Base-by-base conservation (phyloP, 208 protist species). In the Leishmania tarentolae region DNA sequence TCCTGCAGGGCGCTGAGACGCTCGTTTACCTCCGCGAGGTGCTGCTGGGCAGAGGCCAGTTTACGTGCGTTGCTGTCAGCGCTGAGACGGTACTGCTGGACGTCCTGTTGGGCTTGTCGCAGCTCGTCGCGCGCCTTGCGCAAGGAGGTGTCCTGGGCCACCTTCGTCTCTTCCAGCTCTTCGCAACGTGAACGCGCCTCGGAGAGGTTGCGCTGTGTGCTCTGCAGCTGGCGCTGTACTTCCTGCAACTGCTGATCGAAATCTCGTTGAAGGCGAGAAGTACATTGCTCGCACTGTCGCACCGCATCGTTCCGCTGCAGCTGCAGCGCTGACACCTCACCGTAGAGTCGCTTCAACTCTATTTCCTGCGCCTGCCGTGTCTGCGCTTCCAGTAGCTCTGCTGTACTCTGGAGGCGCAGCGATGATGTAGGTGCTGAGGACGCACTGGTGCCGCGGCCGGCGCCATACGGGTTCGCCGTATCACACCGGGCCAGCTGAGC, bases 301-400 rank as follows among this genome's bases (percentile, higher is more conserved):
- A 92, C 42, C 28, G 91, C 91, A 50, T 94, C 93, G 73, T 97
- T 88, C 31, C 92, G 85, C 83, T 97, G 91, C 37, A 91, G 50
- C 80, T 95, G 91, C 42, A 91, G 68, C 4, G 83, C 46, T 2
- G 91, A 84, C 8, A 95, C 81, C 72, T 97, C 93, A 28, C 76
- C 81, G 83, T 91, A 91, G 46, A 97, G 83, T 4, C 91, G 91
- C 82, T 94, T 91, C 68, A 97, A n/a, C 78, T 97, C 93, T 69
- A 88, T 82, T 61, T 93, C 91, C 19, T 90, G 88, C n/a, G 93
- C 90, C 77, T 91, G 88, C 31, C 90, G 83, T 21, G 91, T 80
- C 78, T 97, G 93, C 57, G 87, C 76, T 37, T 95, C 93, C 11
- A 95, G 79, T 17, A 97, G 65, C 75, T 93, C 91, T 72, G 90